These are phyloP conservation scores for Colletotrichum lindemuthianum DNA, from an alignment of 2,329 filamentous ascomycete species.

Conservation along the genomic window DNA sequence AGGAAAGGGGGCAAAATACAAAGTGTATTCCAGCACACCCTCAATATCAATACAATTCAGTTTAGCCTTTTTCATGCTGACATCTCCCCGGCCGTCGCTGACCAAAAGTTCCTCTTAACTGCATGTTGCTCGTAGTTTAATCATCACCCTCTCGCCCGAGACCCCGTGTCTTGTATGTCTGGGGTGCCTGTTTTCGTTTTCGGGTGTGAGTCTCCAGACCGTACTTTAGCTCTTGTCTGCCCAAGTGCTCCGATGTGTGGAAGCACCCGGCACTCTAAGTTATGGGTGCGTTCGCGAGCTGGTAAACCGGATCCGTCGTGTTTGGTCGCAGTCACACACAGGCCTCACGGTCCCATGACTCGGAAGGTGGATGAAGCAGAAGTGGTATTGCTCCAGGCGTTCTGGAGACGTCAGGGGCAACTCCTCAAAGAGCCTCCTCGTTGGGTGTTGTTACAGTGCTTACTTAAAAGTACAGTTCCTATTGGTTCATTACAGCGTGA, in stretches of 20 bases:
- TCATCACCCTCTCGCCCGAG: neutral
- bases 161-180: neutral
- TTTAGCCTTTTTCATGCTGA: constrained; percentile 28
- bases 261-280: neutral
- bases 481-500: constrained; percentile 9
- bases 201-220: neutral
- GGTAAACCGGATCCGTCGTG: constrained; percentile 1
- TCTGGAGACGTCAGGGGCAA: neutral
- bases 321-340: neutral
- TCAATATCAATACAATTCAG: constrained; percentile 18
- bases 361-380: neutral
- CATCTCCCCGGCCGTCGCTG: neutral
- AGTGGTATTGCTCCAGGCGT: neutral
- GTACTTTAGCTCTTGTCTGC: neutral
- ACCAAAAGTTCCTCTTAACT: neutral
- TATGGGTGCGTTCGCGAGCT: constrained; percentile 10
- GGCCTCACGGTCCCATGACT: neutral
- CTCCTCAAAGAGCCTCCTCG: neutral
- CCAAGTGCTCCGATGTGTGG: neutral
- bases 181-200: neutral
- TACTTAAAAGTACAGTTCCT: constrained; percentile 14
- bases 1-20: neutral
- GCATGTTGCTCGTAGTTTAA: neutral
- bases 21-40: constrained; percentile 18
- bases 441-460: constrained; percentile 25